Conservation (phyloP, 768 basidiomycete species). For the Leccinum olivaceopallidum region DNA sequence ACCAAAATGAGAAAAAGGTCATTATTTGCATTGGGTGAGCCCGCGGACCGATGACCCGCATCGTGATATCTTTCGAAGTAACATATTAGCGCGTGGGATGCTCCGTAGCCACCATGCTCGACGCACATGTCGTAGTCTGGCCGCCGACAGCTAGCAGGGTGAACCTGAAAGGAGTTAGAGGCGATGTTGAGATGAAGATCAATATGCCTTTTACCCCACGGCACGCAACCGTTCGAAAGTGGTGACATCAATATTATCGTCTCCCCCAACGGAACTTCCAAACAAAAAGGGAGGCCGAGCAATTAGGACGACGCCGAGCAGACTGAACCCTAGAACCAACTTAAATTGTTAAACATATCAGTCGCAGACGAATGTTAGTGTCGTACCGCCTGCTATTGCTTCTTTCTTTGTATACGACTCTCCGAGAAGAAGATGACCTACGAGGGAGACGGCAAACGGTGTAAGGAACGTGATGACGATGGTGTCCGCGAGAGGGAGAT, state of each 20-base stretch:
- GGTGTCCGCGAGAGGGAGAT: slow-evolving; percentile 77
- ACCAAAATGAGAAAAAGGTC: slow-evolving; percentile 62
- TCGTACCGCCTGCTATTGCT: slow-evolving; percentile 52
- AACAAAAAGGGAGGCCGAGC: slow-evolving; percentile 79
- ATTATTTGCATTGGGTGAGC: slow-evolving; percentile 77
- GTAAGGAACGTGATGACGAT: slow-evolving; percentile 74
- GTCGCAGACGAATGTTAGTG: not conserved
- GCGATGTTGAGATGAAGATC: not conserved
- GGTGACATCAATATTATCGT: slow-evolving; percentile 9
- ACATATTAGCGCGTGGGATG: not conserved
- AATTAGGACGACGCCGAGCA: slow-evolving; percentile 78
- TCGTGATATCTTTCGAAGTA: slow-evolving; percentile 40
- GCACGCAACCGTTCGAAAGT: slow-evolving; percentile 51
- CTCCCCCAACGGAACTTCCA: slow-evolving; percentile 33
- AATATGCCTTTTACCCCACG: slow-evolving; percentile 46
- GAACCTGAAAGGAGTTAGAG: slow-evolving; percentile 38
- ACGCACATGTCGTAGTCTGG: slow-evolving; percentile 68
- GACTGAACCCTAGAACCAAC: slow-evolving; percentile 50
- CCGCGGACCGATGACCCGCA: slow-evolving; percentile 71
- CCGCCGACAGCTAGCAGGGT: slow-evolving; percentile 68
- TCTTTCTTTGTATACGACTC: slow-evolving; percentile 60
- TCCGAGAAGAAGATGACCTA: slow-evolving; percentile 60
- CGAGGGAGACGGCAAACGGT: slow-evolving; percentile 63
- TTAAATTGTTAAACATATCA: not conserved
- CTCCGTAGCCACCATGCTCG: not conserved